Evolutionary conservation across 2,329 filamentous ascomycete genomes (phyloP), one percentile per base, ranked within the genome.

Genomic region (Fusarium phyllophilum): DNA sequence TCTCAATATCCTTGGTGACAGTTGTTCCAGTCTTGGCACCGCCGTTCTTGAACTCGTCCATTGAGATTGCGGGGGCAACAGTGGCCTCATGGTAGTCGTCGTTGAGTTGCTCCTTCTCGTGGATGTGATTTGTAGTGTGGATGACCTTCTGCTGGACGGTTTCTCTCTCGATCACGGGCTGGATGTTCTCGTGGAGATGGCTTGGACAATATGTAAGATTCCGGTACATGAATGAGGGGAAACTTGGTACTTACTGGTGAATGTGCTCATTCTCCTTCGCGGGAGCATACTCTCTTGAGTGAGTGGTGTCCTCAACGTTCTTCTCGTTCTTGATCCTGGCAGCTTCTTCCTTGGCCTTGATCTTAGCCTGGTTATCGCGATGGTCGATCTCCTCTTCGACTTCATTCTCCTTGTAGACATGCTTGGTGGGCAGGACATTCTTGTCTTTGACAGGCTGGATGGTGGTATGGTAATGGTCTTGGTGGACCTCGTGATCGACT

Each of bases 151-250:
- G 63, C 8, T 72, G 63, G n/a, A 72, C 57, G 4, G 69, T 72
- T 31, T 72, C 69, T 20, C 69, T 52, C 68, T 72, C 69, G 17
- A 72, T 72, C 14, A 72, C 69, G 17, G 69, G 69, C 36, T 72
- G 69, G 9, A 72, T 72, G 4, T 64, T 72, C 15, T 72, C 69
- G 12, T 72, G 68, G 15, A 72, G 34, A 18, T 72, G 69, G 13
- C 69, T 72, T 5, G 9, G 2, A 18, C 4, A 6, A 33, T 2
- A 1, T 26, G 46, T 72, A 14, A 72, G 62, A 18, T 4, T 5
- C 13, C 1, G 4, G 20, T 13, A 6, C 6, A 2, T 12, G 12
- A 1, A 9, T 1, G 13, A 0, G 1, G 6, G 13, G 1, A 2
- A 5, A 1, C 2, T 3, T 29, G 7, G 2, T 38, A 52, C 69